These are phyloP conservation scores for Zea luxurians DNA, from an alignment of 176 grass and related monocot species.

Conservation along the genomic window DNA sequence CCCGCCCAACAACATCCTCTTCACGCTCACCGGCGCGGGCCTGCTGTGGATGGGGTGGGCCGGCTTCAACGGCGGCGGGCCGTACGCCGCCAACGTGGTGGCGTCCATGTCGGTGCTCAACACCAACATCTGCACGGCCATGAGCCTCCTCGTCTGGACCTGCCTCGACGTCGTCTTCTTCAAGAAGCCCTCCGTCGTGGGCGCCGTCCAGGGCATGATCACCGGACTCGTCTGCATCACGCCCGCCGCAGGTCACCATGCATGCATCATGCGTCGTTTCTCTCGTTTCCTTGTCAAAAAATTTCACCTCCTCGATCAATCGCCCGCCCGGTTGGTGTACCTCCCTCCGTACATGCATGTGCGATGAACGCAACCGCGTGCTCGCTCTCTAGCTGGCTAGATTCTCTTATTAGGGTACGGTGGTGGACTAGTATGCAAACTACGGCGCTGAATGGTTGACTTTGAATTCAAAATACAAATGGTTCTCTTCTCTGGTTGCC, in stretches of 20 bases:
- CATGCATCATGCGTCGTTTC: too few relatives aligned
- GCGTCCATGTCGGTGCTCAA: slow-evolving; percentile 77
- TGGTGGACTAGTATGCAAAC: too few relatives aligned
- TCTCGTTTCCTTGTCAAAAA: too few relatives aligned
- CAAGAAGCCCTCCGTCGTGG: slow-evolving; percentile 70
- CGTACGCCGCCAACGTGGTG: slow-evolving; percentile 64
- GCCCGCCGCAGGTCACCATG: slow-evolving; percentile 51
- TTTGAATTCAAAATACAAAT: too few relatives aligned
- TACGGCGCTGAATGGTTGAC: too few relatives aligned
- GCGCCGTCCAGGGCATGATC: slow-evolving; percentile 95
- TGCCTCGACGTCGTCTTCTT: slow-evolving; percentile 86
- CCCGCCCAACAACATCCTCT: slow-evolving; percentile 82
- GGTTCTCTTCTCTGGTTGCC: too few relatives aligned
- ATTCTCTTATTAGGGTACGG: too few relatives aligned
- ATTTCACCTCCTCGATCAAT: too few relatives aligned
- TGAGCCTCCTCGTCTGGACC: slow-evolving; percentile 77
- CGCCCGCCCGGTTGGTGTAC: too few relatives aligned
- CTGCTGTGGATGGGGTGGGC: slow-evolving; percentile 94
- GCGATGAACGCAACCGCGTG: too few relatives aligned
- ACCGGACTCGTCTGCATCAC: slow-evolving; percentile 95
- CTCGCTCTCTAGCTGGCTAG: too few relatives aligned
- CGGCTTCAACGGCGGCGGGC: slow-evolving; percentile 86
- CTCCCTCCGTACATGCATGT: too few relatives aligned
- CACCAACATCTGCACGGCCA: slow-evolving; percentile 71
- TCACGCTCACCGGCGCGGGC: slow-evolving; percentile 64